Percentiles rank a stretch among this genome's conserved stretches.
These are phyloP conservation scores for Saccharomycopsis sp. DNA, from an alignment of 805 yeast genomes.

Conservation along the genomic window DNA sequence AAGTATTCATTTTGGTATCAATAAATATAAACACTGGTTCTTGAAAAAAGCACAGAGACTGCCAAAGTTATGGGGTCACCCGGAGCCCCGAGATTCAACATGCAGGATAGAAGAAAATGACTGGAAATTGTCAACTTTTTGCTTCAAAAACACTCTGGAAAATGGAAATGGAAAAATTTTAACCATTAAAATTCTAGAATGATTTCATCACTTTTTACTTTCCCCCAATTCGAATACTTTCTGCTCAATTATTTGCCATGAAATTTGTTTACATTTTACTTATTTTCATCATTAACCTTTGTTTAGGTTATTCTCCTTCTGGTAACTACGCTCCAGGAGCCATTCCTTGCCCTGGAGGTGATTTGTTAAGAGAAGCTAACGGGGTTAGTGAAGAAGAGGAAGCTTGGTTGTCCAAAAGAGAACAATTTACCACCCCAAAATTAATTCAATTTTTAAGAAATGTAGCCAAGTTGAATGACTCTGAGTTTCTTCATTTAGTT, in stretches of 20 bases:
- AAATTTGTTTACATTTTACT: too few species aligned
- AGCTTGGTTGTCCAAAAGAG: conserved; percentile 42
- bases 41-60: neutral
- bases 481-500: conserved; percentile 5
- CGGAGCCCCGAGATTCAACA: neutral
- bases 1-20: too few species aligned
- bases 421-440: conserved; percentile 34
- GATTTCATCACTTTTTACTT: too few species aligned
- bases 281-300: too few species aligned
- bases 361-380: conserved; percentile 37
- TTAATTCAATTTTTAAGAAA: conserved; percentile 36
- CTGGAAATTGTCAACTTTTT: neutral
- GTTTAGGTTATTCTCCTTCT: too few species aligned
- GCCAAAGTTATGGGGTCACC: neutral
- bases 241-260: too few species aligned
- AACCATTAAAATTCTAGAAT: too few species aligned
- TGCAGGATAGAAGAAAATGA: neutral
- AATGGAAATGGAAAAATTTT: too few species aligned
- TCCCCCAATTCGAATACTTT: too few species aligned
- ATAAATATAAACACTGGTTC: neutral
- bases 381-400: conserved; percentile 36
- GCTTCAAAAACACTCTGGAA: neutral
- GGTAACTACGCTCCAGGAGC: conserved; percentile 27
- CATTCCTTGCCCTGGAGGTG: conserved; percentile 40
- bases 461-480: conserved; percentile 24